Evolutionary conservation across 2,329 filamentous ascomycete species (phyloP), one percentile per base, ranked within the genome.

Genomic region (Gnomoniopsis sp.): DNA sequence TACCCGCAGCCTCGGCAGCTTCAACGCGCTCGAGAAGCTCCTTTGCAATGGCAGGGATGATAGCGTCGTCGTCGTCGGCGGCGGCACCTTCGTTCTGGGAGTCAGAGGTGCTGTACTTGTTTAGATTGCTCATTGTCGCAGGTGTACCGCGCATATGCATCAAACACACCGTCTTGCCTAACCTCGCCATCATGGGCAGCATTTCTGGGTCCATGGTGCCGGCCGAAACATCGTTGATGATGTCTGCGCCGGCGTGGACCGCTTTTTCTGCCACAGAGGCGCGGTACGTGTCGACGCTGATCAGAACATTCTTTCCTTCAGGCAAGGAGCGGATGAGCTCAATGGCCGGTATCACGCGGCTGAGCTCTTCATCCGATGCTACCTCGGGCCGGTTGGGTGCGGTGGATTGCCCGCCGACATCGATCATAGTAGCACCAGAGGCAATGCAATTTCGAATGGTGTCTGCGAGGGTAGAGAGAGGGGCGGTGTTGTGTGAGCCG

Each of bases 101-200:
- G 63, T 72, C 0, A 69, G 96, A 96, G 49, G 75, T 75, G 61
- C 72, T 0, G 69, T 96, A 96, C 50, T 82, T 73, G 48, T 85
- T 85, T 6, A 90, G 74, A 30, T 75, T 75, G 63, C 79, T 86
- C 93, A 97, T 97, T 2, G 89, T 96, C 53, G 83, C 81, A 0
- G 93, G 91, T 3, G 86, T 90, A 53, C 93, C 93, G 66, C 93
- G 90, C 90, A 95, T 96, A 76, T 97, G 93, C 91, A 96, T 96
- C 53, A 97, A 80, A 62, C 81, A 62, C 34, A 97, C 86, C 2
- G 92, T 91, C 66, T 88, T 91, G 38, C 90, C 88, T 0, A 95
- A 81, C 4, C 82, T 79, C 0, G 90, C 93, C 62, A 93, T 88
- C 0, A 90, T 92, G 15, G 86, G 68, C 0, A 99, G 83, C 92